Evolutionary conservation across 1,284 basidiomycete species (phyloP).

Genomic region (Fomitopsis betulina): DNA sequence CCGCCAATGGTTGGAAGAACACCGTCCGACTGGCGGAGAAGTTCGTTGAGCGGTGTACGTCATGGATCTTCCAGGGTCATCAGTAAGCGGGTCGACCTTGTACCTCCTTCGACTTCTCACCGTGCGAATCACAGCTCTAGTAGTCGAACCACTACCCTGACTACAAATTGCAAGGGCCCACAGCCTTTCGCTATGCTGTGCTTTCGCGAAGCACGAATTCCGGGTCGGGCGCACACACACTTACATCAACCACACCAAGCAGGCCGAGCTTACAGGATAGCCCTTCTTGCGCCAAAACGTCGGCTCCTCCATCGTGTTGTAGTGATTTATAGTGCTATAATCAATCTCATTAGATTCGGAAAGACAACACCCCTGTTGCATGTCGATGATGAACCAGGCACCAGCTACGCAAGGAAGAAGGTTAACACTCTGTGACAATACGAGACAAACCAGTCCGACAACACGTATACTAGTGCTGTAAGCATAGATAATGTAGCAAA

Average conservation of each 20-base stretch:
- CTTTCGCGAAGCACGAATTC: no score
- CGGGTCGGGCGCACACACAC: no score
- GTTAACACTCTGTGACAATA: slow-evolving; percentile 4
- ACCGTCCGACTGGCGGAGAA: slow-evolving; percentile 1
- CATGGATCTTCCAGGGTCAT: neutral
- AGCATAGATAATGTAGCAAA: slow-evolving; percentile 29
- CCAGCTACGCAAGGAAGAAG: neutral
- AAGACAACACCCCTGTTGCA: neutral
- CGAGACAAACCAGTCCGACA: slow-evolving; percentile 24
- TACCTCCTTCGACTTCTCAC: neutral
- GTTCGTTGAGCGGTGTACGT: neutral
- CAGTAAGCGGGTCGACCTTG: neutral
- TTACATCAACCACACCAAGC: neutral
- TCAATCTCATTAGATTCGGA: neutral
- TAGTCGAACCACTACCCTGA: no score
- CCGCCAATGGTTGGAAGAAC: slow-evolving; percentile 67
- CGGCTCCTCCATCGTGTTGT: neutral
- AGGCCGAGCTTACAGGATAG: neutral
- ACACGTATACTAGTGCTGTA: slow-evolving; percentile 21
- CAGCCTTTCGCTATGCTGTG: no score
- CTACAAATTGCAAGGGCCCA: no score
- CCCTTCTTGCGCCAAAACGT: neutral
- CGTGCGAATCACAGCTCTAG: no score
- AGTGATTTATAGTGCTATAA: neutral
- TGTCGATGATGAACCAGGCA: slow-evolving; percentile 8